Conservation (phyloP, 345 rosid genomes). For the Citrus unshiu region DNA sequence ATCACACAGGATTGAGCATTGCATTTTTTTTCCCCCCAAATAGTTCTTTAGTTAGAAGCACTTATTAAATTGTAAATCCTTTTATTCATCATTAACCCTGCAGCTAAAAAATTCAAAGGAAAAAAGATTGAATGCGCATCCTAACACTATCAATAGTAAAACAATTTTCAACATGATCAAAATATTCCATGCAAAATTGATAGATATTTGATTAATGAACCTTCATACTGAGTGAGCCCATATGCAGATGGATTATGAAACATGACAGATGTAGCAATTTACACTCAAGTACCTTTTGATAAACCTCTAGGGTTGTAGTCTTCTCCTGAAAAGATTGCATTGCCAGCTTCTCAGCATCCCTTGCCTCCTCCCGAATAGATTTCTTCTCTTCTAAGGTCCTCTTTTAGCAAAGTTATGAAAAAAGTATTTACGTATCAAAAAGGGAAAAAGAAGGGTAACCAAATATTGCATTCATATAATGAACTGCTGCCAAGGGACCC, state of each 20-base stretch:
- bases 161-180: not conserved
- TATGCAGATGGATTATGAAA: constrained; percentile 4
- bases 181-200: not conserved
- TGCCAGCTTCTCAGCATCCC: constrained; percentile 64
- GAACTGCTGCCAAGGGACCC: not conserved
- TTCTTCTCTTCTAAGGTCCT: constrained; percentile 84
- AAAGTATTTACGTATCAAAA: not conserved
- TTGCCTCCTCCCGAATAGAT: constrained; percentile 56
- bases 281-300: constrained; percentile 55
- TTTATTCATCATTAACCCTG: not conserved
- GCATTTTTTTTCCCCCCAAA: too few species aligned
- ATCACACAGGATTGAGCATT: not conserved
- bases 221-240: not conserved
- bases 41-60: not conserved
- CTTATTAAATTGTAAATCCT: not conserved
- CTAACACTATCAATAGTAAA: not conserved
- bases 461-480: not conserved
- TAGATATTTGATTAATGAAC: not conserved
- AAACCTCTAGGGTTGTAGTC: constrained; percentile 62
- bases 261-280: constrained; percentile 7
- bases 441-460: not conserved
- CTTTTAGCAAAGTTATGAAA: constrained; percentile 30
- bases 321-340: constrained; percentile 69
- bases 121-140: not conserved
- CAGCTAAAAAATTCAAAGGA: not conserved